Evolutionary conservation across 768 basidiomycete species (phyloP), one percentile per base, ranked within the genome.

Genomic region (Lyophyllum decastes): DNA sequence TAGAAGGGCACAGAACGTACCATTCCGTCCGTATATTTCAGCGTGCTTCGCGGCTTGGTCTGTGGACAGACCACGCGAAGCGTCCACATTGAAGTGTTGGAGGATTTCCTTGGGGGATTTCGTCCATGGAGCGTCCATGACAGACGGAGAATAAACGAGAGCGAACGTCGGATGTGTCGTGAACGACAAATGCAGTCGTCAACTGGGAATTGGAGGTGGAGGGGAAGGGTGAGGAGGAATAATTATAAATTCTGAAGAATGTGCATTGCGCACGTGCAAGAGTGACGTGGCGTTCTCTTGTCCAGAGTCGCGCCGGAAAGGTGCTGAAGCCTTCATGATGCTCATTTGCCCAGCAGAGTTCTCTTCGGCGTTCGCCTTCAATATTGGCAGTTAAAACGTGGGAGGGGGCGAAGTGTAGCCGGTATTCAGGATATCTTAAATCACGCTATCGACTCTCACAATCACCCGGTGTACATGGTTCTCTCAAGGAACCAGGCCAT

Each of bases 1-100:
- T 30, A 21, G 52, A 45, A 52, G 21, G 38, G 33, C 49, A 57
- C 24, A 24, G 19, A 14, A 60, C 81, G 57, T 52, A 90, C 92
- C 91, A 70, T 97, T 97, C 77, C 83, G 89, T 62, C 95, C 95
- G 68, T 95, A 94, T 25, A 90, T 67, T 61, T 87, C 81, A 54
- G 86, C 84, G 70, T 95, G 89, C 60, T 87, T 83, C 45, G 81
- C 78, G 44, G 84, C 92, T 70, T 90, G 87, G 44, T 84, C 78
- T 9, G 78, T 64, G 25, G 85, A 79, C 45, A 98, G 80, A 53
- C 95, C 95, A 35, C 68, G 72, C 14, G 72, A 68, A 10, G 80
- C 67, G 66, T 92, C 81, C 34, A 93, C 91, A 30, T 76, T 71
- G 71, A 87, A 96, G 73, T 90, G 83, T 60, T 85, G 83, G 49